A percentile compares a stretch with the other conserved stretches of the same genome.
Conservation (phyloP, 1,284 basidiomycete species). For the Leccinum angustisporum region DNA sequence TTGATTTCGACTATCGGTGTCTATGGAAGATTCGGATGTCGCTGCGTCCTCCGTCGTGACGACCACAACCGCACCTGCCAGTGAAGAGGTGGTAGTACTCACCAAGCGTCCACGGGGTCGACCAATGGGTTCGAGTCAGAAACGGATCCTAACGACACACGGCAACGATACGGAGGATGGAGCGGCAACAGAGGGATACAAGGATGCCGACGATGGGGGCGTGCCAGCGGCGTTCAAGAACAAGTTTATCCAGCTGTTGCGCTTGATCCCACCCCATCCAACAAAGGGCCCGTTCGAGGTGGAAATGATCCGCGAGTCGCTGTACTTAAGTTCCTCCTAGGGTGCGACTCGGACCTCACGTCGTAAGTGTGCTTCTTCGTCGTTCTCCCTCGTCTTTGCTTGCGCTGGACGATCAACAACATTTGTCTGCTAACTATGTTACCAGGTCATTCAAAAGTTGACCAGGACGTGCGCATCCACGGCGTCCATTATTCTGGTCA, state of each 20-base stretch:
- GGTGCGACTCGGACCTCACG: too few relatives aligned
- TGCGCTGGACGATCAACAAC: background rate
- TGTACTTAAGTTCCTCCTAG: conserved; percentile 87
- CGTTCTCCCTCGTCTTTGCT: conserved; percentile 6
- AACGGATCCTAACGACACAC: conserved; percentile 8
- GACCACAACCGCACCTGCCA: background rate
- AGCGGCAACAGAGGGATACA: conserved; percentile 1
- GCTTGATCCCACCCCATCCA: conserved; percentile 66
- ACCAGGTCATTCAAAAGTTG: too few relatives aligned
- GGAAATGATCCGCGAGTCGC: conserved; percentile 74
- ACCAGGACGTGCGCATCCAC: too few relatives aligned
- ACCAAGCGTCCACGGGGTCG: conserved; percentile 20
- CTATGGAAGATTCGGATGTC: conserved; percentile 8
- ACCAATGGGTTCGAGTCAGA: conserved; percentile 13
- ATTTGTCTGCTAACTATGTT: too few relatives aligned
- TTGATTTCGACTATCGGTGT: conserved; percentile 24
- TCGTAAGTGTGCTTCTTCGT: background rate
- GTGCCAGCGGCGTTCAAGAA: conserved; percentile 40
- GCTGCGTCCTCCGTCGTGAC: background rate
- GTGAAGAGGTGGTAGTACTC: conserved; percentile 19
- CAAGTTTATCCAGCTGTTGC: conserved; percentile 72
- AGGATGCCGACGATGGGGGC: conserved; percentile 17
- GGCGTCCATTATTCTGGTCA: too few relatives aligned
- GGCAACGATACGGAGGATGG: conserved; percentile 9
- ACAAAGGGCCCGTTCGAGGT: conserved; percentile 90